These are phyloP conservation scores for Arctium lappa DNA, from an alignment of 129 eudicot species.

Conservation along the genomic window DNA sequence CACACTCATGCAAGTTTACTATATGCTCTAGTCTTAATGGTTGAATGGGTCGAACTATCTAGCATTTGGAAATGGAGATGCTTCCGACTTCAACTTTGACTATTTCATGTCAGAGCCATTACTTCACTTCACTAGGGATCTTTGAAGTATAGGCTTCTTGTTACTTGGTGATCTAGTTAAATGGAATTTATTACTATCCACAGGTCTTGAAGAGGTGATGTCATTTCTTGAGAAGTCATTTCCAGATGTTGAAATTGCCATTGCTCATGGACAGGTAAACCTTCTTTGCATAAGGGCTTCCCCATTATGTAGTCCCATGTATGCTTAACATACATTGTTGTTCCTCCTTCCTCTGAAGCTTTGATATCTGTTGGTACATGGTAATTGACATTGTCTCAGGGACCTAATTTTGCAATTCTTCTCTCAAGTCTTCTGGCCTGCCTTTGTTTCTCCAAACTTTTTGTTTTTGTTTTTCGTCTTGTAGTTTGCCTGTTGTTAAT, in stretches of 20 bases:
- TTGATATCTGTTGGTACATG: too few species aligned
- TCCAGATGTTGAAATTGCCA: constrained; percentile 74
- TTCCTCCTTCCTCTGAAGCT: too few species aligned
- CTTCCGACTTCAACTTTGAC: not conserved
- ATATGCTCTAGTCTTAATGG: not conserved
- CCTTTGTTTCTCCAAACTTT: too few species aligned
- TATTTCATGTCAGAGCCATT: not conserved
- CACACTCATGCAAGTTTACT: not conserved
- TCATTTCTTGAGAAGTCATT: constrained; percentile 66
- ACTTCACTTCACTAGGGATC: not conserved
- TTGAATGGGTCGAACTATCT: constrained; percentile 1
- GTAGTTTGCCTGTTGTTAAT: too few species aligned
- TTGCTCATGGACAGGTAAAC: constrained; percentile 95
- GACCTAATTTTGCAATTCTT: too few species aligned
- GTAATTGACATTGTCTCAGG: too few species aligned
- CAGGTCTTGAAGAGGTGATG: constrained; percentile 94
- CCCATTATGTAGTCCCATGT: not conserved
- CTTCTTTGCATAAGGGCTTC: constrained; percentile 1
- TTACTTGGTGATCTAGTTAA: constrained; percentile 4
- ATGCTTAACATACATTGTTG: too few species aligned
- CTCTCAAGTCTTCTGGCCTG: too few species aligned
- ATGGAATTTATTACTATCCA: constrained; percentile 21
- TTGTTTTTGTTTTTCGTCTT: too few species aligned
- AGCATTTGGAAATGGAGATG: constrained; percentile 2
- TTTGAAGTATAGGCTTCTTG: constrained; percentile 14